Evolutionary conservation across 371 early-diverging fungal species (phyloP), one percentile per base, ranked within the genome.

Genomic region (Apophysomyces sp.): DNA sequence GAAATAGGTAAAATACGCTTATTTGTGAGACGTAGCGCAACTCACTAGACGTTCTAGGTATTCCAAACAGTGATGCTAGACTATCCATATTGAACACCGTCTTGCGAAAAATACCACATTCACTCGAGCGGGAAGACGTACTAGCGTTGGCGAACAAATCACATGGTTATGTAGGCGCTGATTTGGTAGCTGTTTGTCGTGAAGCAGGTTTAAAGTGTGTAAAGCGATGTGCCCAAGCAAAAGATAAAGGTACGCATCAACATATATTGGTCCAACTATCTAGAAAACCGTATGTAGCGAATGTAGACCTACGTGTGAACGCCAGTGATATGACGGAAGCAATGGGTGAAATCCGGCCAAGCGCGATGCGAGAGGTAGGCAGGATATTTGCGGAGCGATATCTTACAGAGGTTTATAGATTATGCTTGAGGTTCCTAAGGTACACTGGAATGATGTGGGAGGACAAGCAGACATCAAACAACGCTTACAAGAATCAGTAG

Each of bases 141-240:
- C 67, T 68, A 0, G 44, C 65, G 0, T 56, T 99, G 18, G 88
- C 98, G 0, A 80, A 76, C 0, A 74, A 71, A 41, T 81, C 93
- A 0, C 97, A 98, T 67, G 99, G 99, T 0, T 99, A 92, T 74
- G 97, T 98, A 28, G 99, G 99, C n/a, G 99, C 99, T 0, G 99
- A 99, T 80, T 70, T 99, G 27, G 90, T 92, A 0, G 92, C 91
- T 6, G 83, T 97, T 1, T 85, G 89, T 60, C 81, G 92, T 24
- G 97, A 98, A 63, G 97, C 98, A 3, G 96, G 95, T 6, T 60
- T 97, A 5, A 82, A 83, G 34, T 90, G 94, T 21, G 91, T 98
- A 18, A 74, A 89, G 62, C 71, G 92, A 26, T 75, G 73, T 44
- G 75, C 82, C 4, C 54, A 58, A 37, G 16, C 26, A 30, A 40